Base-by-base conservation (phyloP, 2,329 filamentous ascomycete genomes). In the Zymoseptoria ardabiliae region DNA sequence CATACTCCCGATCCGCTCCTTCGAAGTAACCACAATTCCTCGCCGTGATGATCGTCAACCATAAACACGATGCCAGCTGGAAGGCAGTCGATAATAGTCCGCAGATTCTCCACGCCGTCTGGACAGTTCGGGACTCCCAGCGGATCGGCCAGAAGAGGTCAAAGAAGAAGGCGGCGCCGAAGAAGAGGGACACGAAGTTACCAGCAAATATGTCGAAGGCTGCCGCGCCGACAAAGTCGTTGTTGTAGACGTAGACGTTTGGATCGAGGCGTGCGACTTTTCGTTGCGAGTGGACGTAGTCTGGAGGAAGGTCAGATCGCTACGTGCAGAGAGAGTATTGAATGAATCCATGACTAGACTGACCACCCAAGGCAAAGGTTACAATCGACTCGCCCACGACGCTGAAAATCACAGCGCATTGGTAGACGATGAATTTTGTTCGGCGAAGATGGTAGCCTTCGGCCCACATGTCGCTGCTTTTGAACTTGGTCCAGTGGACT, bases 91-190 rank as follows among this genome's bases (percentile, higher is more conserved):
- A 73, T 2, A 81, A 67, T 1, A 83, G 69, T 0, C 79, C 78
- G 62, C 76, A 81, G 10, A 79, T 74, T 65, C 77, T 81, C 82
- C 82, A 85, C 0, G 81, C 78, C n/a, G 77, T 64, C 54, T 78
- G 77, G 3, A 84, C 81, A 20, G 73, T 68, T 20, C 62, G 68
- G 3, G 74, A 77, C 61, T 85, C 82, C 9, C 74, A 69, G 53
- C 82, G 76, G 55, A 82, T 81, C 0, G 82, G 82, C 80, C 81
- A 85, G 72, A 84, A 83, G 3, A 85, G 77, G 66, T 85, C 82
- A 70, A 85, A 84, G 74, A 85, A 84, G 74, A 85, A 85, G 0
- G 78, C 82, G 0, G 78, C 77, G 21, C 82, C 82, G 65, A 85
- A 85, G 65, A 85, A 79, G 52, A 78, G 81, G 13, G 82, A 82